Percentiles rank a stretch among this genome's conserved stretches.
Evolutionary conservation across 1,284 basidiomycete genomes (phyloP).

Genomic region (Cutaneotrichosporon mucoides): DNA sequence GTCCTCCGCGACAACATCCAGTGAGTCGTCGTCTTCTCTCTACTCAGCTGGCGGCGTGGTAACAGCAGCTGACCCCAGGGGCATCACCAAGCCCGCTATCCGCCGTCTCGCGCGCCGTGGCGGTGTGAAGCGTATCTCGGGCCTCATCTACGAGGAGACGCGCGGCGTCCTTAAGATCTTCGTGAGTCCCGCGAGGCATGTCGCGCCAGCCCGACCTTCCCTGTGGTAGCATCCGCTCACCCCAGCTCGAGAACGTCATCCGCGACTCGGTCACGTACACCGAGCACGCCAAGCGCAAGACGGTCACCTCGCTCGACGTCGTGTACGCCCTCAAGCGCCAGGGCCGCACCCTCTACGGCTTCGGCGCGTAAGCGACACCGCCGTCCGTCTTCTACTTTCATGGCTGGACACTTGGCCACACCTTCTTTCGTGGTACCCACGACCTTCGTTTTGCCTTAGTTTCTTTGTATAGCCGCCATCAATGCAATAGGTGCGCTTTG

Average conservation of each 20-base stretch:
- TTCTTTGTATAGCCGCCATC: background rate
- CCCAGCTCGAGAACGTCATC: constrained; percentile 60
- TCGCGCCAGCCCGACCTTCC: too few species aligned
- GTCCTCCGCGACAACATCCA: constrained; percentile 78
- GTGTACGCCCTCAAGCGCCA: constrained; percentile 91
- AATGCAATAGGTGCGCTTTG: too few species aligned
- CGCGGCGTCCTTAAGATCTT: constrained; percentile 77
- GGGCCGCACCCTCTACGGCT: constrained; percentile 81
- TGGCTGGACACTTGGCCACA: background rate
- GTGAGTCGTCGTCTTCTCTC: constrained; percentile 45
- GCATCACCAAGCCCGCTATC: constrained; percentile 86
- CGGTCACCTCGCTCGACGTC: constrained; percentile 70
- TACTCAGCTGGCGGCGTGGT: background rate
- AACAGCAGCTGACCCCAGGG: constrained; percentile 23
- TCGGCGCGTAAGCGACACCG: constrained; percentile 57
- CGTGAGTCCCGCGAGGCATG: constrained; percentile 41
- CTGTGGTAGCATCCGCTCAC: too few species aligned
- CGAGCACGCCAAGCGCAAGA: constrained; percentile 90
- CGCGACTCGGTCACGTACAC: constrained; percentile 86
- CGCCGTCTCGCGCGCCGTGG: constrained; percentile 91
- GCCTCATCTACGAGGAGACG: constrained; percentile 89
- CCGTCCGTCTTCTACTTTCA: background rate
- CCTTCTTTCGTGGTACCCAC: background rate
- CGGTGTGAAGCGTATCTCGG: constrained; percentile 91
- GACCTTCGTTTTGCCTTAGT: too few species aligned